Evolutionary conservation across 495 filamentous ascomycete species (phyloP), one percentile per base, ranked within the genome.

Genomic region (Hypoxylon trugodes): DNA sequence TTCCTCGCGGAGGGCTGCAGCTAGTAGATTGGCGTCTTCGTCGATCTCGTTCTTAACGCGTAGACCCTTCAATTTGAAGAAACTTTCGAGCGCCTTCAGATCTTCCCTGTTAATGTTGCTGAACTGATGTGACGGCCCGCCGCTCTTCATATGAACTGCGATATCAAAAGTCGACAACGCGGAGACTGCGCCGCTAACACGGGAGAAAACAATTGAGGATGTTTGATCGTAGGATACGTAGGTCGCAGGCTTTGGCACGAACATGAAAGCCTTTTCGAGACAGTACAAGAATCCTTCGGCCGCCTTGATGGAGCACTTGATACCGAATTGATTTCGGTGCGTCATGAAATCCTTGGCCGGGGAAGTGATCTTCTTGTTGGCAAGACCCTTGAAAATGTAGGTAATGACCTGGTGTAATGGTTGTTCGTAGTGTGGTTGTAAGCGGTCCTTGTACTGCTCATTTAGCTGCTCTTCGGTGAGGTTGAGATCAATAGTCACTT

Each of bases 41-140:
- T 85, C 82, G 41, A 84, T 96, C 76, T 98, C 96, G 70, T 99
- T 99, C 85, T 96, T 96, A 60, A 95, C 90, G n/a, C 92, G 89
- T 49, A 99, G 84, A 49, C 85, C 87, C 81, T 98, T 98, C 49
- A 88, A 82, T 73, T 93, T 91, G 84, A 99, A 97, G 80, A 98
- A 98, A 60, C 91, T 88, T 69, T 98, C 95, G 2, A 99, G 86
- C 4, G 92, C 90, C 74, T 93, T 89, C 79, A 98, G 90, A 68
- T 99, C 95, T 81, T 99, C 96, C 50, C 94, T 91, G 72, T 98
- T 99, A 76, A 99, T 98, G 77, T 99, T 99, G 77, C 91, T 96
- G 78, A 99, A 98, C 67, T 97, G 92, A 61, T 93, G 90, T 66
- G 96, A 91, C 15, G 88, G 89, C 32, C 84, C 78, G 16, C 81